Evolutionary conservation across 2,329 filamentous ascomycete species (phyloP), one percentile per base, ranked within the genome.

Genomic region (Atkinsonella texensis): DNA sequence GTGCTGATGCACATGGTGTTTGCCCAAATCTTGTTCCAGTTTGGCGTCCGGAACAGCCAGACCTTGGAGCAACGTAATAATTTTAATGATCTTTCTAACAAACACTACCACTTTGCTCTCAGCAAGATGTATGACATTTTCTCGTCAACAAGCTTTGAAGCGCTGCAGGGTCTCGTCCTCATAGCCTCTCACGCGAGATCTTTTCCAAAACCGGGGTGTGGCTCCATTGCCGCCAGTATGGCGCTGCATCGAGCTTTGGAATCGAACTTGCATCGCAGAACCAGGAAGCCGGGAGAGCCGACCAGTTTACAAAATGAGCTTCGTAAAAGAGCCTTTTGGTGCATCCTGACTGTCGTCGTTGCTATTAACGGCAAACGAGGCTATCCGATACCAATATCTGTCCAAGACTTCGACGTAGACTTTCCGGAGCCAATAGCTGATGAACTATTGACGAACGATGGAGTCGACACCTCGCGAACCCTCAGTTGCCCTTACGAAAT

Each of bases 1-100:
- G 84, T 87, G 41, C 80, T 81, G 52, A 75, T 89, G 0, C 85
- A 91, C 65, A 87, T 90, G 80, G 77, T 93, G 42, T 83, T 93
- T 53, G 84, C 86, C 11, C 83, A 82, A 48, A 85, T 91, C 58
- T 83, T 83, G 62, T 88, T 85, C 58, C 87, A 94, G 59, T 86
- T 83, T 54, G 83, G 84, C n/a, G 73, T 81, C 4, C 76, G 87
- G 18, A 89, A 89, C 58, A 71, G 73, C 54, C 74, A 80, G 54
- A 69, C 79, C 52, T 64, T 75, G 15, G 72, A 74, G 3, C 73
- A 77, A 53, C 74, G 77, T 54, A 69, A 70, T 7, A 71, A 75
- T 40, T 68, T 84, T 49, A 80, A 84, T 57, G 74, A 80, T 1
- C 69, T 83, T 48, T 87, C 85, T 3, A 87, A 89, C 65, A 78